Base-by-base conservation (phyloP, 2,329 filamentous ascomycete genomes). In the Trichophyton simii region DNA sequence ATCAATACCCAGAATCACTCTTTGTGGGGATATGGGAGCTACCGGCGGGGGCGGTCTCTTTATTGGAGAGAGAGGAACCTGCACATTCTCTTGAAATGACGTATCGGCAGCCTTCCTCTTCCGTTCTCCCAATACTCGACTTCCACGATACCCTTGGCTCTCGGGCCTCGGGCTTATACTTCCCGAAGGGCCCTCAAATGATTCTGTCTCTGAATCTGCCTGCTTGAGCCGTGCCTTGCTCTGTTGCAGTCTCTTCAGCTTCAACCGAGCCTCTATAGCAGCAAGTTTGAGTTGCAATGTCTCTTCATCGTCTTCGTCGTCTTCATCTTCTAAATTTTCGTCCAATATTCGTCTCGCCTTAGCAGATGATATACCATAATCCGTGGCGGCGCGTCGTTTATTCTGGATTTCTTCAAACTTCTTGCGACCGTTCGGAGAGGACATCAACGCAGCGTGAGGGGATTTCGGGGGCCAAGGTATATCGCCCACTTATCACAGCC, bases 261-360 rank as follows among this genome's bases (percentile, higher is more conserved):
- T 94, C 59, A 97, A 76, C 63, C 87, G 86, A 5, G 91, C 90
- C 73, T 97, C 87, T 62, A 99, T 95, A 61, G 89, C 90, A 65
- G 91, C 86, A 3, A 97, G 78, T 71, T 95, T 86, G 64, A 99
- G 77, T 70, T 95, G 84, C 38, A 97, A 76, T 0, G 85, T 95
- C 77, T 97, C 91, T 72, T 96, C 92, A 67, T 95, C 91, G 3
- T 89, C 87, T 8, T 84, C 80, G 3, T 74, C 76, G 58, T 75
- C 72, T 9, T 63, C 69, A 46, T 70, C 63, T 34, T 65, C 66
- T 59, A 63, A 61, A 62, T 58, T 20, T 4, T 65, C 65, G 15
- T 66, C 65, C 48, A 65, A 22, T 28, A 65, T 54, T 36, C 62
- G 58, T 34, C 57, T 61, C 13, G 64, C 59, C 41, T 61, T 63